These are phyloP conservation scores for Kwoniella dendrophila DNA, from an alignment of 768 basidiomycete genomes.

Conservation along the genomic window DNA sequence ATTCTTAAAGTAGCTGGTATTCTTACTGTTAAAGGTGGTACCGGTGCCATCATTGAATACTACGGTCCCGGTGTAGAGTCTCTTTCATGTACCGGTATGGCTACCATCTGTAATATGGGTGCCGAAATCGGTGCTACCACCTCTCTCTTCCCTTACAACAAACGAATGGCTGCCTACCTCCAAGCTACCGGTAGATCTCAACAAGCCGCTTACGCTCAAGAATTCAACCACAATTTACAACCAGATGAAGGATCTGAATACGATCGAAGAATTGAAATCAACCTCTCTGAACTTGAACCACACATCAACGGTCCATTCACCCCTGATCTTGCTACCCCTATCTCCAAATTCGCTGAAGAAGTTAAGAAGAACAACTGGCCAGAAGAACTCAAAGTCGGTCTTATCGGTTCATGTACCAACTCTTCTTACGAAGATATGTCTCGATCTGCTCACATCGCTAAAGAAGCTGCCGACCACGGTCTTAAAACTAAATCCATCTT, in stretches of 20 bases:
- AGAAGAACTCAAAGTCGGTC: conserved; percentile 90
- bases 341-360: conserved; percentile 89
- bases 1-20: conserved; percentile 99
- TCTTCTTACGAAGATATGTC: conserved; percentile 99
- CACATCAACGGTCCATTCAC: conserved; percentile 99
- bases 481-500: conserved; percentile 87
- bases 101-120: conserved; percentile 99
- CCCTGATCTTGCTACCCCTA: conserved; percentile 97
- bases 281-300: conserved; percentile 95
- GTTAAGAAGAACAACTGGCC: conserved; percentile 98
- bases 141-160: conserved; percentile 97
- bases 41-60: conserved; percentile 98
- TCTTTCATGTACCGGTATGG: conserved; percentile 98
- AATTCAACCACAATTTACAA: conserved; percentile 85
- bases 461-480: conserved; percentile 84
- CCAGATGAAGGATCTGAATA: conserved; percentile 89
- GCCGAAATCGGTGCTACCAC: conserved; percentile 99
- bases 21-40: conserved; percentile 98
- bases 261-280: conserved; percentile 91
- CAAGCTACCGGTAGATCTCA: conserved; percentile 88
- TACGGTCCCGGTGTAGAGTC: conserved; percentile 91
- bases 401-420: conserved; percentile 99
- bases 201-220: conserved; percentile 84
- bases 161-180: conserved; percentile 89
- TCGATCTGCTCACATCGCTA: conserved; percentile 90